These are phyloP conservation scores for Candolleomyces efflorescens DNA, from an alignment of 768 basidiomycete genomes.

Conservation along the genomic window DNA sequence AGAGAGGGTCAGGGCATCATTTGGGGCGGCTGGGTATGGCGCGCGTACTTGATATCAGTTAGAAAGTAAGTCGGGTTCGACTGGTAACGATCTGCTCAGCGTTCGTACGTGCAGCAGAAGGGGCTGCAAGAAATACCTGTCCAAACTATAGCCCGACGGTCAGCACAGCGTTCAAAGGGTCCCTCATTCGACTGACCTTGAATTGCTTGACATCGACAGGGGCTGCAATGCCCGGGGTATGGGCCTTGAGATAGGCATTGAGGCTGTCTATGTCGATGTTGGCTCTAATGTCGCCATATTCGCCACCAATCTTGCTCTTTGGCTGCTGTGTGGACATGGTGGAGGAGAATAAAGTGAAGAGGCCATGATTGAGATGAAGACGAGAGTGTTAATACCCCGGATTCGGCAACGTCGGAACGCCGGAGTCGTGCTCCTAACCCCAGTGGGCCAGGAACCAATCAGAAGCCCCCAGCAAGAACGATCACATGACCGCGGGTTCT, in stretches of 20 bases:
- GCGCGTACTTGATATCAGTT: constrained; percentile 60
- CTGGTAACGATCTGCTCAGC: constrained; percentile 30
- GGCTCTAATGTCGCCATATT: constrained; percentile 71
- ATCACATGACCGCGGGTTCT: constrained; percentile 24
- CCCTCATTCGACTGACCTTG: constrained; percentile 50
- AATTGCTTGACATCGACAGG: constrained; percentile 89
- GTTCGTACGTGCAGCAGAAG: not conserved
- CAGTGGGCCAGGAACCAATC: not conserved
- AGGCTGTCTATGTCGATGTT: constrained; percentile 60
- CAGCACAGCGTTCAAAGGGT: not conserved
- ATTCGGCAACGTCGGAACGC: constrained; percentile 1
- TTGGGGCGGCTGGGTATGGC: not conserved
- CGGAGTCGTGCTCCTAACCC: not conserved
- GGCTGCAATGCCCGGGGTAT: constrained; percentile 50
- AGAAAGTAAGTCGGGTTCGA: constrained; percentile 97
- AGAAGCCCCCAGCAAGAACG: constrained; percentile 4
- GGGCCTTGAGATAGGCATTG: constrained; percentile 57
- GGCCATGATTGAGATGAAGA: not conserved
- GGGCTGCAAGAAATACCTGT: constrained; percentile 48
- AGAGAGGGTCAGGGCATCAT: constrained; percentile 3
- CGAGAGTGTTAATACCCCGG: not conserved
- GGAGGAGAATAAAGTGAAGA: constrained; percentile 2
- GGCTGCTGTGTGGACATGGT: constrained; percentile 19
- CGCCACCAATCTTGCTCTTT: constrained; percentile 59
- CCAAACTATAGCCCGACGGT: constrained; percentile 56